A percentile compares a stretch with the other conserved stretches of the same genome.
phyloP scores from a whole-genome alignment of 805 yeast species.

The Candida palmyrensis region DNA sequence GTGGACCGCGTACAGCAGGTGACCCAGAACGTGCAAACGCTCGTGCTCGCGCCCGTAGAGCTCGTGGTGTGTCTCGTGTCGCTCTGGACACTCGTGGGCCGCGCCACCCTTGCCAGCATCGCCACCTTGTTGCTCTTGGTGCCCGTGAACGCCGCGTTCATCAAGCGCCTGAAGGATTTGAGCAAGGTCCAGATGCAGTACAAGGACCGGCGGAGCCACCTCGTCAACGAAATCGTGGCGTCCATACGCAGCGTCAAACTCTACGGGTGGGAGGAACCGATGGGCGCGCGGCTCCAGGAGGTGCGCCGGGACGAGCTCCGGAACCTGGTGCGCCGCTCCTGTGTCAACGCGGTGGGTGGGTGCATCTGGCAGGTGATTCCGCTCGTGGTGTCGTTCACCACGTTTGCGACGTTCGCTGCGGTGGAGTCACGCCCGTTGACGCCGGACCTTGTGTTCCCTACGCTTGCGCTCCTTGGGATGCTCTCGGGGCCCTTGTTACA shows the following conservation, averaged over 20 bases:
- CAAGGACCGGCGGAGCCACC: slow-evolving; percentile 55
- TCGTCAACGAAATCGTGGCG: slow-evolving; percentile 54
- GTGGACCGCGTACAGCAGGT: slow-evolving; percentile 59
- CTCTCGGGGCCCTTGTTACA: slow-evolving; percentile 54
- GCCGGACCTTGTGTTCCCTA: slow-evolving; percentile 67
- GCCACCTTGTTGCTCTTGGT: slow-evolving; percentile 48
- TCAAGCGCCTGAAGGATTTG: slow-evolving; percentile 37
- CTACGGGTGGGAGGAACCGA: slow-evolving; percentile 68
- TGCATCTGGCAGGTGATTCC: slow-evolving; percentile 66
- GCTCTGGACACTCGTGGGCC: slow-evolving; percentile 51
- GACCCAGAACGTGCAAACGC: slow-evolving; percentile 46
- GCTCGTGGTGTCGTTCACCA: slow-evolving; percentile 55
- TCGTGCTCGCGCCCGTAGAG: slow-evolving; percentile 57
- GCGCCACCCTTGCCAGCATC: slow-evolving; percentile 55
- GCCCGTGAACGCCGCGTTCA: slow-evolving; percentile 48
- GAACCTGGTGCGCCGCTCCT: slow-evolving; percentile 47
- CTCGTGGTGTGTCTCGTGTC: slow-evolving; percentile 50
- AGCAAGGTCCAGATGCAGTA: slow-evolving; percentile 54
- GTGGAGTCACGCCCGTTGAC: slow-evolving; percentile 47
- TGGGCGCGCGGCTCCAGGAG: slow-evolving; percentile 45
- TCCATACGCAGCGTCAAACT: slow-evolving; percentile 62
- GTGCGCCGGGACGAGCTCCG: slow-evolving; percentile 57
- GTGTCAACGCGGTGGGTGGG: slow-evolving; percentile 35
- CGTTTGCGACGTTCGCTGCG: slow-evolving; percentile 51
- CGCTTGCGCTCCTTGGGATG: slow-evolving; percentile 55